Evolutionary conservation across 441 rosid species (phyloP).

Genomic region (Flueggea neowawraea): DNA sequence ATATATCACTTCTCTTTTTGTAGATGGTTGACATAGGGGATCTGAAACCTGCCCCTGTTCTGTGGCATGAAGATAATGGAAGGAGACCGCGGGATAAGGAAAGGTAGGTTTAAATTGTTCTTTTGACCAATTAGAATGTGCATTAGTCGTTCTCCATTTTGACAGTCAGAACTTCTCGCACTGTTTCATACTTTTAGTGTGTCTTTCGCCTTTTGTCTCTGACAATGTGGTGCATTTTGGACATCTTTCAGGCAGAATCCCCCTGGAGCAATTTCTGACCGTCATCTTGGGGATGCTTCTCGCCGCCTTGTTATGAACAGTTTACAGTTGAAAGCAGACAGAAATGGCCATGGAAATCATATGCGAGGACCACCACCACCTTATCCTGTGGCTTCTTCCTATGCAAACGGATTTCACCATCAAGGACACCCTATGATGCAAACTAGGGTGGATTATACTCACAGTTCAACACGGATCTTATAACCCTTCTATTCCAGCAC

Average conservation of each 20-base stretch:
- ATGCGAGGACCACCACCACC: slow-evolving; percentile 20
- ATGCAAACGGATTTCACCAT: slow-evolving; percentile 30
- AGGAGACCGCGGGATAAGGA: slow-evolving; percentile 54
- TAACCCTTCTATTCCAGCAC: slow-evolving; percentile 13
- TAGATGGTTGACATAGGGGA: slow-evolving; percentile 63
- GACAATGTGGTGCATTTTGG: background rate
- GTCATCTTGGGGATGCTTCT: slow-evolving; percentile 70
- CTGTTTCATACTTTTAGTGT: background rate
- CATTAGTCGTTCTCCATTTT: background rate
- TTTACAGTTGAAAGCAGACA: slow-evolving; percentile 41
- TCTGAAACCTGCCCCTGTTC: slow-evolving; percentile 51
- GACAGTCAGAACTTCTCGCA: background rate
- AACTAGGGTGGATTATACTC: slow-evolving; percentile 23
- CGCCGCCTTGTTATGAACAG: slow-evolving; percentile 66
- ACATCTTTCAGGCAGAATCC: slow-evolving; percentile 58
- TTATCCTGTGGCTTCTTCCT: slow-evolving; percentile 19
- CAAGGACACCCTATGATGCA: slow-evolving; percentile 21
- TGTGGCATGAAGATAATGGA: slow-evolving; percentile 88
- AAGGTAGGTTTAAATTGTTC: slow-evolving; percentile 18
- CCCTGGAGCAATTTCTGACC: slow-evolving; percentile 51
- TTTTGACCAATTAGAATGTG: background rate
- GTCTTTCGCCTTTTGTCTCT: background rate
- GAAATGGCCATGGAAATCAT: slow-evolving; percentile 20
- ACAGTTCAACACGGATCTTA: slow-evolving; percentile 14
- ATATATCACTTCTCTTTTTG: slow-evolving; percentile 3